phyloP scores from a whole-genome alignment of 1,284 basidiomycete genomes.

The Vanrija pseudolonga region DNA sequence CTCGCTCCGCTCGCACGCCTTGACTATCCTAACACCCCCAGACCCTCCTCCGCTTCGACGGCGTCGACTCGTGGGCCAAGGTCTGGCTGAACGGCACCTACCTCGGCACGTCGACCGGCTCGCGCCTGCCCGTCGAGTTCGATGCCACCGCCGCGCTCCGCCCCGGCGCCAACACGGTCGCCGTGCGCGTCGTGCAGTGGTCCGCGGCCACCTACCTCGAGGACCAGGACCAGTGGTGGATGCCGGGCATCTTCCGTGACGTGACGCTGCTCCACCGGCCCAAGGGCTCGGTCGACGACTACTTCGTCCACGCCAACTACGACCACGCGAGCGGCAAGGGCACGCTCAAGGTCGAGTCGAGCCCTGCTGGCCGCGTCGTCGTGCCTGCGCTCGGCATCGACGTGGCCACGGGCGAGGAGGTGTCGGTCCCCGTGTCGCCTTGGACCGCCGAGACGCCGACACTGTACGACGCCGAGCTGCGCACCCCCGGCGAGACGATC shows the following conservation, averaged over 20 bases:
- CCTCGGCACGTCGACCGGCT: conserved; percentile 15
- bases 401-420: conserved; percentile 1
- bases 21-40: not conserved
- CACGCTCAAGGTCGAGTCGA: conserved; percentile 14
- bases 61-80: conserved; percentile 25
- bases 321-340: conserved; percentile 10
- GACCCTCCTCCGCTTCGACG: conserved; percentile 23
- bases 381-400: conserved; percentile 18
- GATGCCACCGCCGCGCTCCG: conserved; percentile 10
- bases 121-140: conserved; percentile 21
- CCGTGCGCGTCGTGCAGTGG: conserved; percentile 16
- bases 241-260: conserved; percentile 19
- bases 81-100: conserved; percentile 23
- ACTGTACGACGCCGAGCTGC: conserved; percentile 15
- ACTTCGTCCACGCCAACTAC: conserved; percentile 15
- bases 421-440: conserved; percentile 4
- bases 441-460: conserved; percentile 25
- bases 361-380: conserved; percentile 4
- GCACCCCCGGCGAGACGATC: conserved; percentile 13
- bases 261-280: conserved; percentile 15
- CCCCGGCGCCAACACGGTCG: not conserved
- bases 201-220: conserved; percentile 15
- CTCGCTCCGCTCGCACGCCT: too few relatives aligned
- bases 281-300: conserved; percentile 1
- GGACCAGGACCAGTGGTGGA: conserved; percentile 22